These are phyloP conservation scores for Austroboletus eburneus DNA, from an alignment of 768 basidiomycete species.

Conservation along the genomic window DNA sequence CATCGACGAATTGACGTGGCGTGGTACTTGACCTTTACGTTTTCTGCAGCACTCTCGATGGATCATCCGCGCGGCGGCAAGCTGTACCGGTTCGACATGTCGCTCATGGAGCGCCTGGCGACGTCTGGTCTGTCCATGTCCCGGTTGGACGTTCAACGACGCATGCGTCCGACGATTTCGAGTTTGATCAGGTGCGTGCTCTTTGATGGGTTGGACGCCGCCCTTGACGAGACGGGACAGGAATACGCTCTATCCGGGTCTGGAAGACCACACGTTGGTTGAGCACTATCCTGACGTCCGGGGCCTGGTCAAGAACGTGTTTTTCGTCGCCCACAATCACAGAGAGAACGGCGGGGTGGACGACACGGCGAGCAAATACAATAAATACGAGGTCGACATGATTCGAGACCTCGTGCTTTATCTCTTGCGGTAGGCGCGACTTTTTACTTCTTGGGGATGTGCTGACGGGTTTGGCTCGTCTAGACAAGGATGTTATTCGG, in stretches of 20 bases:
- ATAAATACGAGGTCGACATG: slow-evolving; percentile 44
- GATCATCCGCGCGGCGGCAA: slow-evolving; percentile 53
- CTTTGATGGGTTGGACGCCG: background rate
- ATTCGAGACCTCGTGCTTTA: slow-evolving; percentile 52
- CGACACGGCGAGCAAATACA: slow-evolving; percentile 64
- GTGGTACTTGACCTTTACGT: background rate
- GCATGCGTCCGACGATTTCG: slow-evolving; percentile 73
- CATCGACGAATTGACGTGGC: too few relatives aligned
- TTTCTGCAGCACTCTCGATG: slow-evolving; percentile 56
- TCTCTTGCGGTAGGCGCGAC: slow-evolving; percentile 35
- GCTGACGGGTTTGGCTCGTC: background rate
- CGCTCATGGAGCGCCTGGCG: slow-evolving; percentile 72
- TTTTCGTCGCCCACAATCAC: slow-evolving; percentile 62
- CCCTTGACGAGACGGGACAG: slow-evolving; percentile 25
- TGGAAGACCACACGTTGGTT: slow-evolving; percentile 57
- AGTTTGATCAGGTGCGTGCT: slow-evolving; percentile 34
- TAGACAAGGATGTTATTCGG: slow-evolving; percentile 46
- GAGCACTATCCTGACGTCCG: slow-evolving; percentile 48
- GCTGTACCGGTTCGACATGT: slow-evolving; percentile 65
- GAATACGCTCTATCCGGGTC: slow-evolving; percentile 55
- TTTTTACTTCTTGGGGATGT: background rate
- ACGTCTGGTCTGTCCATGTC: slow-evolving; percentile 59
- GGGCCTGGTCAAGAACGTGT: slow-evolving; percentile 61
- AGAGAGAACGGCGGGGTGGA: slow-evolving; percentile 55
- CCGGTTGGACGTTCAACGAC: slow-evolving; percentile 63